phyloP scores from a whole-genome alignment of 2,329 filamentous ascomycete species.

The Pyrenophora seminiperda region DNA sequence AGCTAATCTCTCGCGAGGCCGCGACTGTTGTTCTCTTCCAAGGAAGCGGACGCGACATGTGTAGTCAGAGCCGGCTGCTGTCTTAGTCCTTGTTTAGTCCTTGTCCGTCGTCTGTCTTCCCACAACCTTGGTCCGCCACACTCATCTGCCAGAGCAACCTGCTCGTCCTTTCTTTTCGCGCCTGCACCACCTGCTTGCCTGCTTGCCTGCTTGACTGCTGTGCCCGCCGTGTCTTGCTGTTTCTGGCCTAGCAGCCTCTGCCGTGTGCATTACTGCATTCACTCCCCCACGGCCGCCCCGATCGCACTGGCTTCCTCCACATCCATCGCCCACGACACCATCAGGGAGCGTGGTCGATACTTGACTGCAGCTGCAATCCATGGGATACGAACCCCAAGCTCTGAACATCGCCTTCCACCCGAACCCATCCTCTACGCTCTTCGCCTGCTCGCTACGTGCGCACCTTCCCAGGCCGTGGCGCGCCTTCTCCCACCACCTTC shows the following conservation, averaged over 20 bases:
- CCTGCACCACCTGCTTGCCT: conserved; percentile 1
- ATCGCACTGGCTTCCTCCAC: conserved; percentile 7
- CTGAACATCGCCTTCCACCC: conserved; percentile 13
- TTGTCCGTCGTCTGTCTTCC: conserved; percentile 9
- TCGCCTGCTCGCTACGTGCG: conserved; percentile 16
- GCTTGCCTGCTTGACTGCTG: conserved; percentile 7
- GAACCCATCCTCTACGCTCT: conserved; percentile 18
- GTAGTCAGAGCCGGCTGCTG: conserved; percentile 8
- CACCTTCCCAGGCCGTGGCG: conserved; percentile 8
- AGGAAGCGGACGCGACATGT: conserved; percentile 16
- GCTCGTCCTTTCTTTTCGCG: conserved; percentile 36
- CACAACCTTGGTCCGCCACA: conserved; percentile 6
- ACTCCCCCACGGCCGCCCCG: conserved; percentile 7
- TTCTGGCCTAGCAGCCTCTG: conserved; percentile 22
- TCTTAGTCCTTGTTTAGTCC: conserved; percentile 6
- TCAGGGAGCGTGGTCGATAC: not conserved
- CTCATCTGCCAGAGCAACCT: conserved; percentile 14
- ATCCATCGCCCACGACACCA: conserved; percentile 6
- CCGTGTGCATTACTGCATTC: conserved; percentile 21
- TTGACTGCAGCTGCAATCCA: conserved; percentile 28
- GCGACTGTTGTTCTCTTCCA: conserved; percentile 15
- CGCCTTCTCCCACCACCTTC: conserved; percentile 9
- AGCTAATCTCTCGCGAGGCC: conserved; percentile 24
- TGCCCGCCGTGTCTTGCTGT: conserved; percentile 9
- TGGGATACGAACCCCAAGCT: conserved; percentile 28